Evolutionary conservation across 2,329 filamentous ascomycete genomes (phyloP).

Genomic region (Chrysoporthe puriensis): DNA sequence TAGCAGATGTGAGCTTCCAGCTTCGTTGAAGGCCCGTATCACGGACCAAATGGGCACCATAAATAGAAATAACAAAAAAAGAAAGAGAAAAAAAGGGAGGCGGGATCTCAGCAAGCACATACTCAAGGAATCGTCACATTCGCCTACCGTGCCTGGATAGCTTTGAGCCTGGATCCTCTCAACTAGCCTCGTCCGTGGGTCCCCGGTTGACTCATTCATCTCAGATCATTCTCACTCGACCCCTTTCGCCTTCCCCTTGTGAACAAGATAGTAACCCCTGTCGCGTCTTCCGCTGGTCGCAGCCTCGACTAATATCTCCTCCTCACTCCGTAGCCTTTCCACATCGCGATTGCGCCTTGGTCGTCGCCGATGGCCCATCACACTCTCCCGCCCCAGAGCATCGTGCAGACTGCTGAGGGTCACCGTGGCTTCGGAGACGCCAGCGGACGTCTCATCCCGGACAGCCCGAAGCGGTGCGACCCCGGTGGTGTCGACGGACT

Average conservation of each 20-base stretch:
- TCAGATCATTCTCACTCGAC: conserved; percentile 6
- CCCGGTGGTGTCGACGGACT: conserved; percentile 73
- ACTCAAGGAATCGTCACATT: not conserved
- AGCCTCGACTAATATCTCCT: conserved; percentile 32
- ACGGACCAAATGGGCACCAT: not conserved
- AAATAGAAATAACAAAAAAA: too few species aligned
- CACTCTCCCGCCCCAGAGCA: conserved; percentile 62
- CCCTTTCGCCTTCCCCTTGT: conserved; percentile 52
- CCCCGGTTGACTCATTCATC: not conserved
- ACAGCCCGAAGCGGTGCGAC: conserved; percentile 78
- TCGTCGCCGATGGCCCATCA: conserved; percentile 58
- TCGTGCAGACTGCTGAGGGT: conserved; percentile 59
- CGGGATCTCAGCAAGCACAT: not conserved
- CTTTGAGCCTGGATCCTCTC: not conserved
- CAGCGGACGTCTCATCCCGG: conserved; percentile 73
- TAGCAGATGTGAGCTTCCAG: conserved; percentile 1
- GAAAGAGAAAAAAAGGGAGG: too few species aligned
- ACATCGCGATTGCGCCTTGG: conserved; percentile 41
- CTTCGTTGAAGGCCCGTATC: not conserved
- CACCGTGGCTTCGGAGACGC: conserved; percentile 60
- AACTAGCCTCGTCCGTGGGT: not conserved
- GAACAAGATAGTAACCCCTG: conserved; percentile 73
- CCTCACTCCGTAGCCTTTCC: conserved; percentile 15
- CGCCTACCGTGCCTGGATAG: not conserved
- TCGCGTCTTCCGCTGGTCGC: conserved; percentile 62